Base-by-base conservation (phyloP, 768 basidiomycete genomes). In the Lactarius quietus region DNA sequence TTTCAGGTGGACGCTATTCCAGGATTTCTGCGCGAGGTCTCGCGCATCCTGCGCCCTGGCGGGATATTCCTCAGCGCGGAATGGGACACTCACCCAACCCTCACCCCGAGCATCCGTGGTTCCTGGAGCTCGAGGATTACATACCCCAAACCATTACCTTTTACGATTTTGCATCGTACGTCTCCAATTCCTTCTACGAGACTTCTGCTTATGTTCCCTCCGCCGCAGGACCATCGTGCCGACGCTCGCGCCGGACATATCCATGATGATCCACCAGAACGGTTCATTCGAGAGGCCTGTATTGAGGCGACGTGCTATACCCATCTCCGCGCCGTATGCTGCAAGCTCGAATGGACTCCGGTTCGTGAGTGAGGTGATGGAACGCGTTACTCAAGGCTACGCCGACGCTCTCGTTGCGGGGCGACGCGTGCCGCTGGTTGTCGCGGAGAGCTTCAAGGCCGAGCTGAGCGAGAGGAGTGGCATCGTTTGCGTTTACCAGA, bases 41-140 rank as follows among this genome's bases (percentile, higher is more conserved):
- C 78, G 7, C 84, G 92, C 43, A 78, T 92, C 53, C 77, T 93
- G 15, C 83, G 84, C 53, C 83, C 84, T 6, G 86, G 86, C n/a
- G 91, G 91, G 1, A 74, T 92, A 17, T 87, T 90, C 72, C 67
- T 88, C 9, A 86, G 86, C 1, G 80, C 81, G 48, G 90, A 92
- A 75, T 84, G 86, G 80, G 78, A 76, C 39, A 77, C 79, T 29
- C 76, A 72, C 39, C 78, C 83, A 0, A 62, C 72, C 31, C 61
- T 70, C 67, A 70, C 31, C 69, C 67, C 14, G 36, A 9, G 28
- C 67, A 70, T 54, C 67, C 67, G 20, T 33, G 14, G 48, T 36
- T 52, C 43, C 53, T 17, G 29, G 41, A 52, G 3, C 55, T 33
- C 33, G 55, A 39, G 7, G 45, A 43, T 0, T 57, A 64, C 36